Conservation (phyloP, 768 basidiomycete genomes). For the Gyrodon lividus region DNA sequence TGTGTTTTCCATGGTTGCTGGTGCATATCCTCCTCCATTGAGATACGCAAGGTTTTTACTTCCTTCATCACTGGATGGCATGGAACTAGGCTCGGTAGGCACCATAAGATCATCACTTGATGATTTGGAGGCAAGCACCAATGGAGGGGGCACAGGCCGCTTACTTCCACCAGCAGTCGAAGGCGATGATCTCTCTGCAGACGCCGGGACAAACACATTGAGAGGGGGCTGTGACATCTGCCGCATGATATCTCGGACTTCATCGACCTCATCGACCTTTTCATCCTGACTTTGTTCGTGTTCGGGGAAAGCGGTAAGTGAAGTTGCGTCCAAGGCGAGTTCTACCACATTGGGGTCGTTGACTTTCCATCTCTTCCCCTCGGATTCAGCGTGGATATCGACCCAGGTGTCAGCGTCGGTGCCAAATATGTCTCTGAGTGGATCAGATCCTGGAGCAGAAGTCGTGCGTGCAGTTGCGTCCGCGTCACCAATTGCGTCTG, state of each 20-base stretch:
- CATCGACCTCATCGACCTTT: constrained; percentile 34
- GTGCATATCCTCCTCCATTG: constrained; percentile 23
- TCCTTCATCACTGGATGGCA: constrained; percentile 28
- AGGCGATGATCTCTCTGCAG: constrained; percentile 38
- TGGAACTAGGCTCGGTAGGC: constrained; percentile 37
- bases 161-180: constrained; percentile 30
- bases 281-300: constrained; percentile 25
- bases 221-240: constrained; percentile 40
- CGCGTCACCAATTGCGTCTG: constrained; percentile 30
- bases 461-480: constrained; percentile 37
- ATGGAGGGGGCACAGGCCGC: constrained; percentile 57
- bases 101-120: constrained; percentile 30
- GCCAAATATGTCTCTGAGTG: constrained; percentile 62
- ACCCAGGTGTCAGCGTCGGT: constrained; percentile 65
- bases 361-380: constrained; percentile 23
- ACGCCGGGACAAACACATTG: constrained; percentile 40
- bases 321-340: constrained; percentile 49
- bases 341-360: constrained; percentile 47
- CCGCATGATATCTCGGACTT: constrained; percentile 37
- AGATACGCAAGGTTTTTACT: constrained; percentile 50
- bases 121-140: constrained; percentile 47
- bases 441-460: constrained; percentile 42
- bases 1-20: constrained; percentile 11
- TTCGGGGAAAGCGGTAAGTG: constrained; percentile 30
- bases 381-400: constrained; percentile 44